Percentiles rank a stretch among this genome's conserved stretches.
These are phyloP conservation scores for Colletotrichum zoysiae DNA, from an alignment of 2,329 filamentous ascomycete genomes.

Conservation along the genomic window DNA sequence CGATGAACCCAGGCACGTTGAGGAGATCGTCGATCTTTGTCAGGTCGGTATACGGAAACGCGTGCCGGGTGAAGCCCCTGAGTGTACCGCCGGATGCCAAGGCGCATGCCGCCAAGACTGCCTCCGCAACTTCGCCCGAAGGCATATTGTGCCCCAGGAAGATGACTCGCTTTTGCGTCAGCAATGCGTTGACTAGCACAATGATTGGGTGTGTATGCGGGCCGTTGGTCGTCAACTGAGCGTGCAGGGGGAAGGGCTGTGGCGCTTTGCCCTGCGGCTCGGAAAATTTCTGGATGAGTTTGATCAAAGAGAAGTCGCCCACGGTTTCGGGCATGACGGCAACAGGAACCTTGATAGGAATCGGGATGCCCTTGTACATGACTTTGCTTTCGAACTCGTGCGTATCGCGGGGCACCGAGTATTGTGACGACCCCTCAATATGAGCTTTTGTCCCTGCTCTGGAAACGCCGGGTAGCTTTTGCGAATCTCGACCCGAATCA, in stretches of 20 bases:
- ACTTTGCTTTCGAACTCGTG: conserved; percentile 98
- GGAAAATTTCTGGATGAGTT: conserved; percentile 95
- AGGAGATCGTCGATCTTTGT: conserved; percentile 97
- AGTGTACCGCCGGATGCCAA: conserved; percentile 93
- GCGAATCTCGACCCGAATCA: conserved; percentile 63
- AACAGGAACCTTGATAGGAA: conserved; percentile 95
- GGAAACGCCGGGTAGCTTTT: conserved; percentile 63
- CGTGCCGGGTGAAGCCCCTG: conserved; percentile 93
- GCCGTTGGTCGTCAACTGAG: conserved; percentile 93
- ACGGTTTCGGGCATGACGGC: conserved; percentile 95
- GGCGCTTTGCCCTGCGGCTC: conserved; percentile 84
- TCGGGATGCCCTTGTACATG: conserved; percentile 95
- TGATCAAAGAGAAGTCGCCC: conserved; percentile 96
- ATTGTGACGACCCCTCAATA: conserved; percentile 70
- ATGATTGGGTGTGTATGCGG: conserved; percentile 93
- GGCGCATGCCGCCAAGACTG: conserved; percentile 96
- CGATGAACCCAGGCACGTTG: conserved; percentile 96
- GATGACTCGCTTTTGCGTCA: conserved; percentile 96
- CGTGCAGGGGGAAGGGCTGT: conserved; percentile 86
- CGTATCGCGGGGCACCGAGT: conserved; percentile 89
- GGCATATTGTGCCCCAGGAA: conserved; percentile 96
- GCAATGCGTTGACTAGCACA: conserved; percentile 90
- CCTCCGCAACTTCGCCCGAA: conserved; percentile 95
- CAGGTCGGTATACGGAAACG: conserved; percentile 97
- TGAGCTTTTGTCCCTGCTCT: conserved; percentile 73